Percentiles rank a stretch among this genome's conserved stretches.
Evolutionary conservation across 768 basidiomycete species (phyloP).

Genomic region (Myochromella boudieri): DNA sequence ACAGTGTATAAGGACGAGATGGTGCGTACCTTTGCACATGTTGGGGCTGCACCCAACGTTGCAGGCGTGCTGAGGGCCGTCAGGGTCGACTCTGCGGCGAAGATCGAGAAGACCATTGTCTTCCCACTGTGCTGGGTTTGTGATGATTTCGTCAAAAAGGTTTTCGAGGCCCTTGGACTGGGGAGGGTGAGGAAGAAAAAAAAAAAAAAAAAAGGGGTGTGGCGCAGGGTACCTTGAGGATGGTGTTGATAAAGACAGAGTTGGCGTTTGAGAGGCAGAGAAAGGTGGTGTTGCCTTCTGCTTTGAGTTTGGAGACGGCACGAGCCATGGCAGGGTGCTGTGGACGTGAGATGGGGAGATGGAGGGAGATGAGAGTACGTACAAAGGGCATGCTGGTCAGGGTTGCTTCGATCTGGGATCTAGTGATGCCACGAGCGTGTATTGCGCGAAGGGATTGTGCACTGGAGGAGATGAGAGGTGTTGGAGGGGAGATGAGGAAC

Average conservation of each 20-base stretch:
- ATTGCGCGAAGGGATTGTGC: constrained; percentile 73
- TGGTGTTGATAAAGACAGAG: constrained; percentile 85
- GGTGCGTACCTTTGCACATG: constrained; percentile 91
- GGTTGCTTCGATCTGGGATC: constrained; percentile 74
- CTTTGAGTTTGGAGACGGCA: constrained; percentile 77
- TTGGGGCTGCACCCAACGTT: constrained; percentile 88
- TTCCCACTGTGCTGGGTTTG: constrained; percentile 90
- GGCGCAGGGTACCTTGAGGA: constrained; percentile 73
- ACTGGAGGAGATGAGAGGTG: constrained; percentile 31
- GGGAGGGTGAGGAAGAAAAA: not conserved
- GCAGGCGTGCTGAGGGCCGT: constrained; percentile 80
- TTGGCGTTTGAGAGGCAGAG: constrained; percentile 96
- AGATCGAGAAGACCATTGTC: constrained; percentile 70
- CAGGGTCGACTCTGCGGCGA: constrained; percentile 71
- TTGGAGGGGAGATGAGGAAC: constrained; percentile 18
- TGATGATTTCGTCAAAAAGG: constrained; percentile 83
- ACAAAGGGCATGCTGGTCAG: constrained; percentile 88
- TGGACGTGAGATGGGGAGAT: not conserved
- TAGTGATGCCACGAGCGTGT: constrained; percentile 65
- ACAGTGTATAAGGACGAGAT: not conserved
- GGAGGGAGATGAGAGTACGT: constrained; percentile 23
- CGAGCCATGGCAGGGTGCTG: constrained; percentile 98
- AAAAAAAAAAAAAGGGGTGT: not conserved
- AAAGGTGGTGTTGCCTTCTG: constrained; percentile 67
- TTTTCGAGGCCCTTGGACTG: constrained; percentile 74